Percentiles rank a stretch among this genome's conserved stretches.
These are phyloP conservation scores for Rhodotorula sp. DNA, from an alignment of 1,284 basidiomycete genomes.

Conservation along the genomic window DNA sequence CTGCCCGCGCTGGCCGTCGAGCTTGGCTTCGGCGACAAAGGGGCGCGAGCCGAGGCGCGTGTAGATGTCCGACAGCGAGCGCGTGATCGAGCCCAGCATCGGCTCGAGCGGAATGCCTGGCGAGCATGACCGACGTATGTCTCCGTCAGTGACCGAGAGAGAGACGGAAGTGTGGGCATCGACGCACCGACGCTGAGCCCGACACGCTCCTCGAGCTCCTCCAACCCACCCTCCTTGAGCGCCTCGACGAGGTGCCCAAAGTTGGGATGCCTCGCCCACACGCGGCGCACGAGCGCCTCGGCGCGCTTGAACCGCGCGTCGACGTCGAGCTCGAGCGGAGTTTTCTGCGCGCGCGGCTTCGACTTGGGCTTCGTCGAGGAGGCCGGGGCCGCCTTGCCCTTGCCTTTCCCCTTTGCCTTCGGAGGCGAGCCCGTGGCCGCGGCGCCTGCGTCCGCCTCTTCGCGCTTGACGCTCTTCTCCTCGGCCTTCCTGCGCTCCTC, in stretches of 20 bases:
- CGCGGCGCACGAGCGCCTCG: constrained; percentile 63
- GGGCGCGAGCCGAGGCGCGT: constrained; percentile 63
- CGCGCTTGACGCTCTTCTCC: constrained; percentile 16
- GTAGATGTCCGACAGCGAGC: constrained; percentile 81
- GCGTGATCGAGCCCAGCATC: constrained; percentile 61
- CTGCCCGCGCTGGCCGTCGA: constrained; percentile 85
- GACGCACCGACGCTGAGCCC: constrained; percentile 26
- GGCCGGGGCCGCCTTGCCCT: not conserved
- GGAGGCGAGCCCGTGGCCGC: no score
- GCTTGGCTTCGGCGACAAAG: constrained; percentile 78
- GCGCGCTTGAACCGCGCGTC: constrained; percentile 47
- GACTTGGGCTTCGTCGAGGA: constrained; percentile 27
- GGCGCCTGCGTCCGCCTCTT: constrained; percentile 29
- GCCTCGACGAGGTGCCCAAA: constrained; percentile 75
- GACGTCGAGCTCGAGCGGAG: constrained; percentile 43
- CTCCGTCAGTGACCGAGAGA: not conserved
- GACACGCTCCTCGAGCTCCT: constrained; percentile 54
- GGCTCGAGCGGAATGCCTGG: constrained; percentile 56
- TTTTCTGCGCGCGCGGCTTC: constrained; percentile 44
- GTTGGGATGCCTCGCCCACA: constrained; percentile 85
- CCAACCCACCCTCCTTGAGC: constrained; percentile 50
- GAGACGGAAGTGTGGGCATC: no score
- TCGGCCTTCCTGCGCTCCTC: constrained; percentile 13
- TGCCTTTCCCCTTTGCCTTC: constrained; percentile 6
- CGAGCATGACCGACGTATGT: not conserved